phyloP scores from a whole-genome alignment of 352 stramenopile genomes.

The Phytophthora pluvialis region DNA sequence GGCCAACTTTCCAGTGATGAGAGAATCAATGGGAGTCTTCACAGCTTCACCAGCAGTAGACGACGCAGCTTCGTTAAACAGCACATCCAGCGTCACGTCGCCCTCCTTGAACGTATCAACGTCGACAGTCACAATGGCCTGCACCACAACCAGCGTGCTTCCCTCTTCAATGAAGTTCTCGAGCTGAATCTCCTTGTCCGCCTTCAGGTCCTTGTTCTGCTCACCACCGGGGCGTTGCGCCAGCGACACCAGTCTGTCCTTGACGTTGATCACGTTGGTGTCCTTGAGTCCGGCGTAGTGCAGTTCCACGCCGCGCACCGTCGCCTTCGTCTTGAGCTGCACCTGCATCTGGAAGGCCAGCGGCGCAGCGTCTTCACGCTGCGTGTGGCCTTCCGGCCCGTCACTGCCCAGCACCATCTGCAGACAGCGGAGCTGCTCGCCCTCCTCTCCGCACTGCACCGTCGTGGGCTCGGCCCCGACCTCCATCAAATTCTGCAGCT shows the following conservation, averaged over 20 bases:
- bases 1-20: constrained; percentile 29
- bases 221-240: constrained; percentile 39
- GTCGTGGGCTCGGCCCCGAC: constrained; percentile 45
- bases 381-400: constrained; percentile 22
- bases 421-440: constrained; percentile 33
- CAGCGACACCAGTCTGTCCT: constrained; percentile 60
- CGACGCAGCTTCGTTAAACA: constrained; percentile 59
- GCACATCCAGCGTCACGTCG: constrained; percentile 68
- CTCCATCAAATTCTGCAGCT: constrained; percentile 58
- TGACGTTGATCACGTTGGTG: constrained; percentile 75
- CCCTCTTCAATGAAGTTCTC: constrained; percentile 76
- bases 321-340: constrained; percentile 49
- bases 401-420: constrained; percentile 54
- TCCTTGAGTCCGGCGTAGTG: constrained; percentile 65
- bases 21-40: constrained; percentile 25
- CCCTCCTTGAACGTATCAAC: constrained; percentile 37
- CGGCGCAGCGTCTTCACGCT: constrained; percentile 28
- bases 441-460: constrained; percentile 24
- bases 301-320: constrained; percentile 48
- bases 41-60: constrained; percentile 18
- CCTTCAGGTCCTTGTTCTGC: constrained; percentile 17
- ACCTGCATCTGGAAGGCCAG: constrained; percentile 59
- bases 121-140: constrained; percentile 65
- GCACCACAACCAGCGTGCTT: constrained; percentile 72
- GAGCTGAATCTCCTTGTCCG: constrained; percentile 60